phyloP scores from a whole-genome alignment of 208 protist genomes.

The Wallacemonas sp. region DNA sequence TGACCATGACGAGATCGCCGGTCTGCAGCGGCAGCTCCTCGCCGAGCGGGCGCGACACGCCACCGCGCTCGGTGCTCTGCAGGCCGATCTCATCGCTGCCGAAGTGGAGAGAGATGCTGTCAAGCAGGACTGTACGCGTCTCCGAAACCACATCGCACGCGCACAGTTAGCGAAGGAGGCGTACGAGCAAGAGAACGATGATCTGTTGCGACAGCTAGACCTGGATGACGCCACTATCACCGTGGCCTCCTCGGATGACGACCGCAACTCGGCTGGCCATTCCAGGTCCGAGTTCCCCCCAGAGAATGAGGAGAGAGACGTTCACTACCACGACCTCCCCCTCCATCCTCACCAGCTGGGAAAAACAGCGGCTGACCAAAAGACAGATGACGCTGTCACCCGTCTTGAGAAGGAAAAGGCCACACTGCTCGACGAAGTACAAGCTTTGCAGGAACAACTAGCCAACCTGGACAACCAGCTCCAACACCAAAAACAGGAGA shows the following conservation, averaged over 20 bases:
- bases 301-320: neutral
- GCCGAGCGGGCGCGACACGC: neutral
- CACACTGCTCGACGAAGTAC: slow-evolving; percentile 3
- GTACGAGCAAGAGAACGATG: slow-evolving; percentile 17
- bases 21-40: neutral
- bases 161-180: slow-evolving; percentile 6
- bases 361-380: slow-evolving; percentile 10
- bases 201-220: slow-evolving; percentile 1
- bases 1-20: neutral
- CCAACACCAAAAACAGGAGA: no score
- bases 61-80: neutral
- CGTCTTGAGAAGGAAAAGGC: neutral
- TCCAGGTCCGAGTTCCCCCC: no score
- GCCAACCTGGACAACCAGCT: slow-evolving; percentile 1
- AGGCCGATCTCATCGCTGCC: neutral
- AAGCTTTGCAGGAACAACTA: slow-evolving; percentile 10
- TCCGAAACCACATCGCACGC: slow-evolving; percentile 10
- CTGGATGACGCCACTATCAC: neutral
- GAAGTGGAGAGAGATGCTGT: neutral
- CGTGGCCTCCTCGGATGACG: neutral
- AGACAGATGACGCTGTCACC: neutral
- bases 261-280: no score
- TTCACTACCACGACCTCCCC: slow-evolving; percentile 10
- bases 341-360: slow-evolving; percentile 10
- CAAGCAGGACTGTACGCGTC: neutral